Base-by-base conservation (phyloP, 2,329 filamentous ascomycete genomes). In the Coniochaeta sp. region DNA sequence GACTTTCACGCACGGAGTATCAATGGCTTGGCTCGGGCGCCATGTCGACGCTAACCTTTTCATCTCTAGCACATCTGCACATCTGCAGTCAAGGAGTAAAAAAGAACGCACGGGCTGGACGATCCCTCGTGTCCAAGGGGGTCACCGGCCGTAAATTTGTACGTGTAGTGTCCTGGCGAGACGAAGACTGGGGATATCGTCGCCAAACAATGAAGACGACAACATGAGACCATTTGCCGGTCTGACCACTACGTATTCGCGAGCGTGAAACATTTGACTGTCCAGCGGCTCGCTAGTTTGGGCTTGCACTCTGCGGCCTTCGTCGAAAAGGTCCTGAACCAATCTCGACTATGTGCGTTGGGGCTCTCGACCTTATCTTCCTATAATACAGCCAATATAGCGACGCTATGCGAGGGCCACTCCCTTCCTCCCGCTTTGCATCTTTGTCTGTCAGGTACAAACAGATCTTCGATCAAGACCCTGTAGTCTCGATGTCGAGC, bases 271-370 rank as follows among this genome's bases (percentile, higher is more conserved):
- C n/a, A 22, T 22, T 19, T 9, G 4, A 44, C 42, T 4, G n/a
- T 5, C 17, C 17, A 5, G 42, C 42, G 42, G n/a, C n/a, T 44
- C 42, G 44, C 44, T 50, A 22, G 4, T 24, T 17, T 12, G 10
- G 22, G 47, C 17, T 24, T 52, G 24, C 16, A 4, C 6, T 9
- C 47, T 52, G 47, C 47, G 24, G 47, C 22, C 47, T 28, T 24
- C 17, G 5, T 30, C 47, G 24, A 52, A 52, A 30, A 52, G 26
- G 47, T 12, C 26, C 26, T 52, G 47, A 52, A 30, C 24, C 24
- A 52, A 52, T 52, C 47, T 52, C 47, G 47, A 52, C 47, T 52
- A 52, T 52, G 47, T 52, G 47, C 47, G 47, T 28, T 28, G 30
- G 24, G 47, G 24, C 24, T 8, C 47, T 2, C 22, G 42, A 40